These are phyloP conservation scores for Amphibolis antarctica DNA, from an alignment of 106 monocot genomes.

Conservation along the genomic window DNA sequence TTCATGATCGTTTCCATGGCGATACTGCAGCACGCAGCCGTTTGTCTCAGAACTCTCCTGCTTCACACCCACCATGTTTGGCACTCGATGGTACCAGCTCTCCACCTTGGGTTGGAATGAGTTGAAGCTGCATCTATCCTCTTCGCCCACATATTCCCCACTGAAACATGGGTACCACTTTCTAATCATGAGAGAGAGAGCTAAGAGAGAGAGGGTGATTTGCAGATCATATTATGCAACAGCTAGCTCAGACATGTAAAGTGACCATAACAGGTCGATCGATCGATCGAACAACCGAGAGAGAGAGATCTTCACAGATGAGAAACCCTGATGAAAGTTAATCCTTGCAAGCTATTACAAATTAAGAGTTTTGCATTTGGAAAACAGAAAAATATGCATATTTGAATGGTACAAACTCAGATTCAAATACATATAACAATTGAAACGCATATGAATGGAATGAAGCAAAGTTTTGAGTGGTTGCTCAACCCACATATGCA, in stretches of 20 bases:
- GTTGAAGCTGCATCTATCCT: slow-evolving; percentile 25
- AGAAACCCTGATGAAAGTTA: neutral
- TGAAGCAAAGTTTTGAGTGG: no score
- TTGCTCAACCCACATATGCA: neutral
- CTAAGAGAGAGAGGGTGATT: neutral
- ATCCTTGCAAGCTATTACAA: no score
- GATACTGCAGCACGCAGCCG: neutral
- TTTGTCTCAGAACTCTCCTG: slow-evolving; percentile 16
- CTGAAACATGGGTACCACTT: neutral
- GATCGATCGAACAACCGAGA: no score
- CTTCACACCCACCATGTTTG: slow-evolving; percentile 23
- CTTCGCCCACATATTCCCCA: slow-evolving; percentile 19
- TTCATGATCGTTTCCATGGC: slow-evolving; percentile 8
- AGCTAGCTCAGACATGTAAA: no score
- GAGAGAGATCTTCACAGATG: neutral
- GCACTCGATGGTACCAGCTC: slow-evolving; percentile 20
- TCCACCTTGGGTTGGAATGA: slow-evolving; percentile 28
- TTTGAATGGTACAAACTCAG: no score
- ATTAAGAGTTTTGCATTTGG: neutral
- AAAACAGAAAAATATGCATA: neutral
- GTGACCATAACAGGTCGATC: no score
- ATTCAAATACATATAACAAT: no score
- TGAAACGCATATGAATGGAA: no score
- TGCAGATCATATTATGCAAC: neutral
- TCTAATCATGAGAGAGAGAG: neutral